Evolutionary conservation across 495 filamentous ascomycete genomes (phyloP).

Genomic region (Podospora pseudocomata): DNA sequence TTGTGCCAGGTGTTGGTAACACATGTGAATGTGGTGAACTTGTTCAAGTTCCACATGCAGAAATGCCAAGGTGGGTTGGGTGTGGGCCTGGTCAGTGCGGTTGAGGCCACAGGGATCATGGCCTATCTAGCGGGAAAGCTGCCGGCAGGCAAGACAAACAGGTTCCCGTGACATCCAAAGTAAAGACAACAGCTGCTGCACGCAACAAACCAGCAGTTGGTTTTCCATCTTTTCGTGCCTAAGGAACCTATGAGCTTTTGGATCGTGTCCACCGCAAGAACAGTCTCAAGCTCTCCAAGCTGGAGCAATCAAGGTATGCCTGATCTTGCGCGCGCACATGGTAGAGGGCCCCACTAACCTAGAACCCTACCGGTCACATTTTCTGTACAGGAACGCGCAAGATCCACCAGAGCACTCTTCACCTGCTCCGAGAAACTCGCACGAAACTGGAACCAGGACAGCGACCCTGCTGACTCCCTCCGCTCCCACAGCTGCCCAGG

Average conservation of each 20-base stretch:
- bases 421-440: not conserved
- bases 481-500: conserved; percentile 13
- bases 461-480: not conserved
- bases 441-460: not conserved
- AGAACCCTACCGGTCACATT: not conserved
- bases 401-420: not conserved
- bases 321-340: not conserved
- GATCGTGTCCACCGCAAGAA: not conserved
- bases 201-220: not conserved
- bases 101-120: not conserved
- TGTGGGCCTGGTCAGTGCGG: not conserved
- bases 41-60: not conserved
- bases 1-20: too few species aligned
- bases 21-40: not conserved
- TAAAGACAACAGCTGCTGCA: not conserved
- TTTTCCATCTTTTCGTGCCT: not conserved
- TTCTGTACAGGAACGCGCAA: not conserved
- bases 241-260: not conserved
- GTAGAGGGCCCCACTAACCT: not conserved
- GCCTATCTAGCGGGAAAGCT: not conserved
- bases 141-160: not conserved
- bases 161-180: not conserved
- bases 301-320: not conserved
- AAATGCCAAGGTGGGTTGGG: not conserved
- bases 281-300: not conserved